Percentiles rank a stretch among this genome's conserved stretches.
Conservation (phyloP, 2,329 filamentous ascomycete genomes). For the Epichloe sibirici region DNA sequence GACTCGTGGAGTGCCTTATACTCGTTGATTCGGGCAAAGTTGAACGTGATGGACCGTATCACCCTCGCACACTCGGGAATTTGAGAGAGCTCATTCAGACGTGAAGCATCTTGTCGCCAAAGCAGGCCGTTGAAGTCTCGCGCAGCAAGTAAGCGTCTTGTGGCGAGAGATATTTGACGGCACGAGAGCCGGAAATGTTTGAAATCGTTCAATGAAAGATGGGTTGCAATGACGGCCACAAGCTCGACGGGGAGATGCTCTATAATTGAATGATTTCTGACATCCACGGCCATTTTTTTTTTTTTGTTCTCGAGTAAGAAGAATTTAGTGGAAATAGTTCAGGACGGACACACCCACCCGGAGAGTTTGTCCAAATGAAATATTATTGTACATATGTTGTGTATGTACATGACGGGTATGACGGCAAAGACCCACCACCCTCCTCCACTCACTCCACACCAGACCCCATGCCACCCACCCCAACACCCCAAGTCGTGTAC, state of each 20-base stretch:
- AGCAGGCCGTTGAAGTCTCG: slow-evolving; percentile 28
- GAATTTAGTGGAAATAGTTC: neutral
- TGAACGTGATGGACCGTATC: slow-evolving; percentile 32
- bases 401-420: no score
- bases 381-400: no score
- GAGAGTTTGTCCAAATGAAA: no score
- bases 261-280: neutral
- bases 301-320: neutral
- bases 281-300: neutral
- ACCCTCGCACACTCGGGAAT: slow-evolving; percentile 28
- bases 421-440: neutral
- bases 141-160: slow-evolving; percentile 30
- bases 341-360: neutral
- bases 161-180: slow-evolving; percentile 26
- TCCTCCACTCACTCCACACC: no score
- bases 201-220: slow-evolving; percentile 27
- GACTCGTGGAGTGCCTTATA: slow-evolving; percentile 25
- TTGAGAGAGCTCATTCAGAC: slow-evolving; percentile 31
- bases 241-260: slow-evolving; percentile 25
- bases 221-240: slow-evolving; percentile 29
- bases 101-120: slow-evolving; percentile 32
- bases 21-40: slow-evolving; percentile 30
- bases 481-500: no score
- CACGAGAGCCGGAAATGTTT: slow-evolving; percentile 28
- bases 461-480: no score